Evolutionary conservation across 768 basidiomycete species (phyloP), one percentile per base, ranked within the genome.

Genomic region (Serendipita sp.): DNA sequence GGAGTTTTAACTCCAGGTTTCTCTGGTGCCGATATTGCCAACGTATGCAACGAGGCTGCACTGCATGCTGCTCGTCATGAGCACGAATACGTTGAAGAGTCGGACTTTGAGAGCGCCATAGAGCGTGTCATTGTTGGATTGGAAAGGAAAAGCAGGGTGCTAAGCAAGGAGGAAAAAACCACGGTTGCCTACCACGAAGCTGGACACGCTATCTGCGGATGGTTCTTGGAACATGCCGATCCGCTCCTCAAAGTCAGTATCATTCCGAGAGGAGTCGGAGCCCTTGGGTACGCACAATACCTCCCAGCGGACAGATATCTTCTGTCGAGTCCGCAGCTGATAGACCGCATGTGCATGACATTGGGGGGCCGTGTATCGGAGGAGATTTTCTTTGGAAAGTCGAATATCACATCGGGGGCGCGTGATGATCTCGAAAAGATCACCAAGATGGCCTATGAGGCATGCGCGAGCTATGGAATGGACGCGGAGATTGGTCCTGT

Each of bases 181-280:
- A 97, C 89, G 0, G 94, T 98, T 44, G 96, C 96, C 5, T 97
- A 98, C 72, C 96, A 99, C 70, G 96, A 99, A 77, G 96, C 96
- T 24, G 96, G 96, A 3, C 96, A 99, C 73, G 96, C 96, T 22
- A 86, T 98, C 48, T 94, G 90, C 69, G 96, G 96, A 2, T 99
- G 96, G 96, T 97, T 89, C 80, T 76, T 99, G 67, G 92, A 98
- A 74, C 90, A 94, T 66, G 96, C 96, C 45, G 93, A 98, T 70
- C 95, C 95, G 41, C 75, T 98, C 53, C 81, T 97, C 66, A 97
- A 99, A 74, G 96, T 99, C 64, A 94, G 90, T 74, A 99, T 99
- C 72, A 97, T 99, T 65, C 96, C 96, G 43, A 83, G 94, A 67
- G 96, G 96, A 61, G 85, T 90, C 58, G 96, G 94, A 38, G 92